A percentile compares a stretch with the other conserved stretches of the same genome.
phyloP scores from a whole-genome alignment of 108 stramenopile genomes.

The Cyclotella atomus region DNA sequence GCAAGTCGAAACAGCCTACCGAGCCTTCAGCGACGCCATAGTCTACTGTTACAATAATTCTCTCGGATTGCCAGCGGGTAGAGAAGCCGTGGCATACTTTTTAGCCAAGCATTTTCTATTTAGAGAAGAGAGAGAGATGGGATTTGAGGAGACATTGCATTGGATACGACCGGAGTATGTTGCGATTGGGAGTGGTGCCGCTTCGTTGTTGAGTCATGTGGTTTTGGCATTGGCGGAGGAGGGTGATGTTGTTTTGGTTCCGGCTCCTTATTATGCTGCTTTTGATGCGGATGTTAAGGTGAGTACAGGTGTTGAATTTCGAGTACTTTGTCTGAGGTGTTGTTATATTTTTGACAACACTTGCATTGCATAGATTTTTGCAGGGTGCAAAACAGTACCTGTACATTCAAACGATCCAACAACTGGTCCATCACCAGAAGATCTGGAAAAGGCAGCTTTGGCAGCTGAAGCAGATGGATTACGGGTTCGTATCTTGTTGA shows the following conservation, averaged over 20 bases:
- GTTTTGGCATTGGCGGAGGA: conserved; percentile 70
- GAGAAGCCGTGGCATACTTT: conserved; percentile 87
- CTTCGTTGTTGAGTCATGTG: conserved; percentile 69
- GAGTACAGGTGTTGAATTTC: background rate
- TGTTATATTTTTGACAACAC: background rate
- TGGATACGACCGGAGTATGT: conserved; percentile 69
- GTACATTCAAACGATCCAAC: conserved; percentile 62
- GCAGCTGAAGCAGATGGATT: conserved; percentile 56
- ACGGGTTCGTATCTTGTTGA: conserved; percentile 73
- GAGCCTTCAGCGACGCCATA: conserved; percentile 74
- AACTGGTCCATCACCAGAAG: conserved; percentile 66
- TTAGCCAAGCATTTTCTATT: conserved; percentile 47
- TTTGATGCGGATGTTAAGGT: conserved; percentile 88
- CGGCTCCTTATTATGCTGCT: conserved; percentile 93
- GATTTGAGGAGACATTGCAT: conserved; percentile 60
- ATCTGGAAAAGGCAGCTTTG: conserved; percentile 69
- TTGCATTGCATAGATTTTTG: conserved; percentile 57
- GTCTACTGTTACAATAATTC: conserved; percentile 85
- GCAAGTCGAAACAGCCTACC: conserved; percentile 62
- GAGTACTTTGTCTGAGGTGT: background rate
- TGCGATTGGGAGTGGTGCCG: conserved; percentile 75
- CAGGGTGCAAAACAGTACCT: conserved; percentile 71
- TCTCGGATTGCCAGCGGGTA: conserved; percentile 70
- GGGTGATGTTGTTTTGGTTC: conserved; percentile 91
- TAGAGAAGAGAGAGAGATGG: conserved; percentile 43